Conservation (phyloP, 1,139 yeast genomes). For the Lodderomyces elongisporus region DNA sequence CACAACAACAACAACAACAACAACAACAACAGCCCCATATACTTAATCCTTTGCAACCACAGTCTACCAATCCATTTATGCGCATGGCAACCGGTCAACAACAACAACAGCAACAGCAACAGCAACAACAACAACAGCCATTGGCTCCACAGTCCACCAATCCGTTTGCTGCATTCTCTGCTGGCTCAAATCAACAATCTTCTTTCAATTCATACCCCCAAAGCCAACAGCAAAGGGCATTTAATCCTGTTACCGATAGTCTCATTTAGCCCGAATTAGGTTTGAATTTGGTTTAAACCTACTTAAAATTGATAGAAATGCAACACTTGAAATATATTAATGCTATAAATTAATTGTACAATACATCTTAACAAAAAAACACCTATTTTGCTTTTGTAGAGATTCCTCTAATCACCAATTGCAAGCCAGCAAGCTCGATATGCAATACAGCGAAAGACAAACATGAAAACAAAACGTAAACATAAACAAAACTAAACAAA, state of each 20-base stretch:
- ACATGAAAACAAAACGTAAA: no score
- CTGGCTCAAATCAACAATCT: background rate
- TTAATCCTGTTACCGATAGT: constrained; percentile 5
- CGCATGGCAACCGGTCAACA: constrained; percentile 25
- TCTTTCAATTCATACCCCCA: background rate
- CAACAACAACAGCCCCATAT: constrained; percentile 12
- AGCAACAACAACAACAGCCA: constrained; percentile 9
- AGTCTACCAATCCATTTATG: constrained; percentile 45
- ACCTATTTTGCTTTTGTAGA: no score
- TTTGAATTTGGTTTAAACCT: no score
- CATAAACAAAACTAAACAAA: no score
- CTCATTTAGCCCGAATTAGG: constrained; percentile 3
- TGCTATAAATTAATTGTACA: no score
- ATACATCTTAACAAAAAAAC: no score
- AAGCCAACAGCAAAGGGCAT: background rate
- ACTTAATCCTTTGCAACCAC: no score
- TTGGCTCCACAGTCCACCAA: constrained; percentile 48
- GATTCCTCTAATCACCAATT: no score
- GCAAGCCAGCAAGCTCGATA: no score
- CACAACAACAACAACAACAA: constrained; percentile 10
- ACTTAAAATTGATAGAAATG: no score
- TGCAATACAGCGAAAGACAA: no score
- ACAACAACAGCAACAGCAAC: constrained; percentile 15
- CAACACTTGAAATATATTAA: no score
- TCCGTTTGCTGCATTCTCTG: background rate